Conservation (phyloP, 208 protist genomes). For the Wallacemonas collosoma region DNA sequence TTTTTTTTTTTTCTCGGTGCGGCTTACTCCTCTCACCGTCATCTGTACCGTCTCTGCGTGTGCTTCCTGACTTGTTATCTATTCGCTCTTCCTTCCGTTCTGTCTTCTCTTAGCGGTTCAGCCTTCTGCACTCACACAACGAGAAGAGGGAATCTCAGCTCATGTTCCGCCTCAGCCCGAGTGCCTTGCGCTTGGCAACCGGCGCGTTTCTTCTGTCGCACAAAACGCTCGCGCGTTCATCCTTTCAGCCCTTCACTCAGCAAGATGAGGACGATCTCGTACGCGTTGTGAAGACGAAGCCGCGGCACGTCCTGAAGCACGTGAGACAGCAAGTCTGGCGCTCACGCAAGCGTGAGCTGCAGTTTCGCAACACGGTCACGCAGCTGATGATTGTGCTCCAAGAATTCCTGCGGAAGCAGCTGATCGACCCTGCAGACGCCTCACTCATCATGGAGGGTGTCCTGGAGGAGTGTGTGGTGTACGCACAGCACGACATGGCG, state of each 20-base stretch:
- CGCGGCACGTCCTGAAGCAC: conserved; percentile 86
- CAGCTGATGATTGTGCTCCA: conserved; percentile 92
- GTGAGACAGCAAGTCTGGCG: conserved; percentile 89
- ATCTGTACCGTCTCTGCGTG: too few relatives aligned
- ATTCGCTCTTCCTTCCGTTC: too few relatives aligned
- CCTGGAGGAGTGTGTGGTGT: conserved; percentile 85
- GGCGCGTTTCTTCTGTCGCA: not conserved
- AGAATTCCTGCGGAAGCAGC: conserved; percentile 85
- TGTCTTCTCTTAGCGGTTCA: too few relatives aligned
- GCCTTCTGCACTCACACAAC: too few relatives aligned
- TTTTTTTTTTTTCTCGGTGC: too few relatives aligned
- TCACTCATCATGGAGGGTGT: conserved; percentile 90
- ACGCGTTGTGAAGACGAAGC: conserved; percentile 80
- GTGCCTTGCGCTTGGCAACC: not conserved
- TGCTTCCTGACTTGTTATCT: too few relatives aligned
- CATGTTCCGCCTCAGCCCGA: not conserved
- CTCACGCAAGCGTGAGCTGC: conserved; percentile 81
- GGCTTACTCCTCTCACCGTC: too few relatives aligned
- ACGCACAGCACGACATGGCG: conserved; percentile 89
- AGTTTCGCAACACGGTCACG: conserved; percentile 89
- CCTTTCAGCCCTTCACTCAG: conserved; percentile 85
- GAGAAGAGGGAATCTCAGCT: too few relatives aligned
- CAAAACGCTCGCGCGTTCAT: conserved; percentile 11
- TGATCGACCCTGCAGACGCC: conserved; percentile 78
- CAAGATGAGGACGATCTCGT: conserved; percentile 88